Evolutionary conservation across 495 filamentous ascomycete species (phyloP), one percentile per base, ranked within the genome.

Genomic region (Cercophora scortea): DNA sequence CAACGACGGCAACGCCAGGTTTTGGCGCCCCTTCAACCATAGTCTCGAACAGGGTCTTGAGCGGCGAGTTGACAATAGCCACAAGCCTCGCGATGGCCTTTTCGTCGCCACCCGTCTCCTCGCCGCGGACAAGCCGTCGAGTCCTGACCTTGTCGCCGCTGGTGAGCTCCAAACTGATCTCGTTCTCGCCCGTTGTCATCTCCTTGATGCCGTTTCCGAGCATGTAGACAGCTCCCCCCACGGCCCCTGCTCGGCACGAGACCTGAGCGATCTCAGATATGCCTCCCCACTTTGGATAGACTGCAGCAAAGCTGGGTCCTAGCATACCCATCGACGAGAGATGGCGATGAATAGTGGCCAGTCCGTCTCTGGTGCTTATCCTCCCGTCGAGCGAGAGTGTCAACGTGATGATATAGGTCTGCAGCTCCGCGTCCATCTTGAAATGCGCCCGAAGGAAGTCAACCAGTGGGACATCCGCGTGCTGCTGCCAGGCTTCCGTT

Each of bases 281-380:
- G 53, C 94, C 90, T 17, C 93, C 93, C 84, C 91, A 98, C 71
- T 93, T 95, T 10, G 90, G 84, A 52, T 92, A 73, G 9, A 96
- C 80, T 44, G 85, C 83, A 34, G 88, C 86, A 64, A 96, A 95
- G 6, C 90, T 89, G 49, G 86, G 80, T 0, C 91, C 91, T 58
- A 94, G 88, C 1, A 89, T 64, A 18, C 92, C 91, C 60, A 95
- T 89, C 4, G 90, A 96, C 11, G 82, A 74, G 16, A 97, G 74
- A 70, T 98, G 92, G 43, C 85, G 80, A 59, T 85, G 80, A 47
- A 97, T 86, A 9, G 88, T 67, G 8, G 87, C 86, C 66, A 78
- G 75, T 11, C 74, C 79, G 36, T 89, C 84, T 50, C 50, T 63
- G 8, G 77, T 71, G 4, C 81, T 89, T 15, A 81, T 61, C 6